Percentiles rank a stretch among this genome's conserved stretches.
These are phyloP conservation scores for Trichoderma cornu-damae DNA, from an alignment of 2,329 filamentous ascomycete genomes.

Conservation along the genomic window DNA sequence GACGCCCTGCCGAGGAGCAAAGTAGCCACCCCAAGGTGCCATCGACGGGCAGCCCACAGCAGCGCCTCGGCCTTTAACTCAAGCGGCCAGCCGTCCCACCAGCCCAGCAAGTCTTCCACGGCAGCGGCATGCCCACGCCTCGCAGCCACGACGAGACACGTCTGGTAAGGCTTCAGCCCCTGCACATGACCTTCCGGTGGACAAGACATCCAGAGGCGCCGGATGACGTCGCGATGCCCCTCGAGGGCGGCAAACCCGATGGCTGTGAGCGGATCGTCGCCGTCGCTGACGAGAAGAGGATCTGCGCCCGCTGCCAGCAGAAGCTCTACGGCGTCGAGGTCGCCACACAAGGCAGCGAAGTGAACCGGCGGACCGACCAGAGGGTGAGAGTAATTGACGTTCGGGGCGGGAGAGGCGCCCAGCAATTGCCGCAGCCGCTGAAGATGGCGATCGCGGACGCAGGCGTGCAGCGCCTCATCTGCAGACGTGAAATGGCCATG, in stretches of 20 bases:
- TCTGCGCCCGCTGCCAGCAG: conserved; percentile 19
- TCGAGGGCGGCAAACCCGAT: not conserved
- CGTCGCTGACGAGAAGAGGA: not conserved
- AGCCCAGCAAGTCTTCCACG: conserved; percentile 20
- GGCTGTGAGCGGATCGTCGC: not conserved
- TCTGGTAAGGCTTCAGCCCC: not conserved
- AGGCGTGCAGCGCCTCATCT: conserved; percentile 16
- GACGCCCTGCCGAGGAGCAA: conserved; percentile 13
- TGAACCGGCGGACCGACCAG: conserved; percentile 20
- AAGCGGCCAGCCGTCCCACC: conserved; percentile 21
- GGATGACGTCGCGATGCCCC: conserved; percentile 13
- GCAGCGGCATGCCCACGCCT: conserved; percentile 20
- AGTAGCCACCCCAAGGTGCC: conserved; percentile 18
- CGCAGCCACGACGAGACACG: conserved; percentile 18
- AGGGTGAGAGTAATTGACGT: conserved; percentile 8
- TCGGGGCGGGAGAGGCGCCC: not conserved
- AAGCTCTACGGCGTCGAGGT: conserved; percentile 18
- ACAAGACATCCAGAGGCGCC: not conserved
- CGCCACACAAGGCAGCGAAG: conserved; percentile 17
- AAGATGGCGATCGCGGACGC: conserved; percentile 15
- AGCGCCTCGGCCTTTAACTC: conserved; percentile 17
- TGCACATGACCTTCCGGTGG: not conserved
- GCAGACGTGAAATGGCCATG: not conserved
- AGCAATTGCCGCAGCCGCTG: not conserved
- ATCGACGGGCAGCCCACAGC: conserved; percentile 11